phyloP scores from a whole-genome alignment of 108 stramenopile species.

The Cyclotella cryptica region DNA sequence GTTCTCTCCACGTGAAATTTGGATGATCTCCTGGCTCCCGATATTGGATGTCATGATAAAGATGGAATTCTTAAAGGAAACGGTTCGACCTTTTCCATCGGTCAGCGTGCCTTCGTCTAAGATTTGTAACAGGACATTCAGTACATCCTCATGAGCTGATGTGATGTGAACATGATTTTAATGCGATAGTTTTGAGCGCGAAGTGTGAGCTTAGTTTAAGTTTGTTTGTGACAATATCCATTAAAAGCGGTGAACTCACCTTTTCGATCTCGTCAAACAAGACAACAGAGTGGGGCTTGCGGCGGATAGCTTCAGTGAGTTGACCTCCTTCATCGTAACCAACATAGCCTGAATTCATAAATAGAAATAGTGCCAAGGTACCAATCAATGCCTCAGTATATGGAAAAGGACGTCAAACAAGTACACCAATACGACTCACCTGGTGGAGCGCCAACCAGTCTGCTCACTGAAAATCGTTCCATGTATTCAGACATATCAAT shows the following conservation, averaged over 20 bases:
- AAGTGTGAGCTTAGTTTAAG: background rate
- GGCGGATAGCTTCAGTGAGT: slow-evolving; percentile 93
- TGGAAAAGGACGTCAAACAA: background rate
- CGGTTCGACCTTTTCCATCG: slow-evolving; percentile 93
- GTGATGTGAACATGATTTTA: background rate
- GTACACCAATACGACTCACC: slow-evolving; percentile 34
- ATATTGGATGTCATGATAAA: slow-evolving; percentile 97
- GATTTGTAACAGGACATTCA: slow-evolving; percentile 92
- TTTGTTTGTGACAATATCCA: background rate
- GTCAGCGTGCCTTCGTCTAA: slow-evolving; percentile 97
- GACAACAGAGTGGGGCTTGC: slow-evolving; percentile 76
- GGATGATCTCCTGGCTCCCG: slow-evolving; percentile 86
- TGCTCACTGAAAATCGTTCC: slow-evolving; percentile 92
- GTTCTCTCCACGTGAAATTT: slow-evolving; percentile 62
- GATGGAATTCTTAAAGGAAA: slow-evolving; percentile 95
- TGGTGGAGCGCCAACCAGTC: slow-evolving; percentile 93
- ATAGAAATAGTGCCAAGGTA: background rate
- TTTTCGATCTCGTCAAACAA: slow-evolving; percentile 85
- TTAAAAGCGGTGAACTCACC: background rate
- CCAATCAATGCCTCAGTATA: background rate
- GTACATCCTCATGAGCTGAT: slow-evolving; percentile 91
- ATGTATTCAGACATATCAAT: slow-evolving; percentile 96
- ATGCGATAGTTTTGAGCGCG: background rate
- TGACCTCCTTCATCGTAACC: slow-evolving; percentile 97
- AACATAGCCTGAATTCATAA: slow-evolving; percentile 50